Base-by-base conservation (phyloP, 805 yeast species). In the Saccharomyces eubayanus region DNA sequence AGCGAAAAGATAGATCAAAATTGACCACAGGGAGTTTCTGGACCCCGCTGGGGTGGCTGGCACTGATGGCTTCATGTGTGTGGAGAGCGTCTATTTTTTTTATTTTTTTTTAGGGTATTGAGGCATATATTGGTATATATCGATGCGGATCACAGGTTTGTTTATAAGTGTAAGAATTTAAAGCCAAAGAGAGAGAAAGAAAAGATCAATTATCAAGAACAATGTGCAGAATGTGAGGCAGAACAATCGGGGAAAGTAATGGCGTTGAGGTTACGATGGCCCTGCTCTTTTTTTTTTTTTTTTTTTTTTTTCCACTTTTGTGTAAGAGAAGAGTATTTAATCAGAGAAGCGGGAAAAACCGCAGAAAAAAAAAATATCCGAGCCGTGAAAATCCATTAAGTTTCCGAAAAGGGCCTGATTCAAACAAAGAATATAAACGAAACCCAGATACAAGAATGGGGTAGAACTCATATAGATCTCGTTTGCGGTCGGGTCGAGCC, bases 1-100 rank as follows among this genome's bases (percentile, higher is more conserved):
- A 5, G 61, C 28, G 11, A 62, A 43, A 30, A 49, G 41, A 43
- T 52, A 49, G 46, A 47, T 47, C 16, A 58, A 21, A 30, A 36
- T 36, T 24, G 16, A 36, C 43, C 43, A 36, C 4, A 36, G 6
- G 24, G 43, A 36, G 21, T 36, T 36, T 36, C 24, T 36, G 43
- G 20, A 8, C 24, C 24, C 24, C 11, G 24, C 20, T 9, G 24
- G 24, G 43, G 24, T 36, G 24, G 24, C 43, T 36, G 43, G 43
- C 43, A 8, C 43, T 8, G 43, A 16, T 16, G 43, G 21, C 20
- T 36, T 36, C 43, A 36, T 36, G 1, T 36, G 20, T 36, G 43
- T 36, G 21, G 8, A 36, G 24, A 16, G 43, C 43, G 43, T 36
- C 43, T 36, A 16, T 36, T 36, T 24, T 2, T 24, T 24, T 24